Evolutionary conservation across 306 rosid genomes (phyloP).

Genomic region (Glycyrrhiza uralensis): DNA sequence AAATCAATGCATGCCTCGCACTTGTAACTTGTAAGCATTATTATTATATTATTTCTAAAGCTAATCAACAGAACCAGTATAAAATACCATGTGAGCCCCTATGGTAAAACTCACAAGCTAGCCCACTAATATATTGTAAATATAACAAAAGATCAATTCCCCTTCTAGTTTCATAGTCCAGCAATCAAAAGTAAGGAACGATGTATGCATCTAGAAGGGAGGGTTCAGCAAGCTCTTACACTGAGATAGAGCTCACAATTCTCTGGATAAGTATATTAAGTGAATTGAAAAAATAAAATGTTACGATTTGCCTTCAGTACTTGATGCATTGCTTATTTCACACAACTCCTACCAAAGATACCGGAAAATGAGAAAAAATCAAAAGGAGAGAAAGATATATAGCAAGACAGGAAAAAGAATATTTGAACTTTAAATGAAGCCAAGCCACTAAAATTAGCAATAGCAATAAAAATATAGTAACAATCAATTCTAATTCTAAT

Average conservation of each 20-base stretch:
- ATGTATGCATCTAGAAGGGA: neutral
- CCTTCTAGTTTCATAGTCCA: neutral
- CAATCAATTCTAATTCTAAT: neutral
- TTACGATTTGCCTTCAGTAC: neutral
- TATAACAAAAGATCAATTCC: neutral
- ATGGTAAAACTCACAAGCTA: neutral
- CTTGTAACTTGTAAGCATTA: neutral
- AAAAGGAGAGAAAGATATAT: neutral
- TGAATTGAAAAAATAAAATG: neutral
- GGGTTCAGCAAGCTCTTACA: slow-evolving; percentile 3
- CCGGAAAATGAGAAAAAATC: neutral
- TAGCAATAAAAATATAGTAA: neutral
- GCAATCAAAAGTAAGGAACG: neutral
- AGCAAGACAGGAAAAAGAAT: neutral
- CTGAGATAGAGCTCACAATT: slow-evolving; percentile 7
- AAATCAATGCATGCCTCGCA: slow-evolving; percentile 12
- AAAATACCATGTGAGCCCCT: neutral
- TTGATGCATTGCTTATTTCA: neutral
- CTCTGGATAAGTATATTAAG: neutral
- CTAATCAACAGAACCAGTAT: neutral
- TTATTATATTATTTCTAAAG: slow-evolving; percentile 5
- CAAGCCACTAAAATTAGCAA: neutral
- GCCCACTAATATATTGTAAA: neutral
- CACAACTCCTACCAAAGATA: slow-evolving; percentile 5
- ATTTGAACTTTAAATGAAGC: neutral